Percentiles rank a stretch among this genome's conserved stretches.
Conservation (phyloP, 805 yeast species). For the Pichia californica region DNA sequence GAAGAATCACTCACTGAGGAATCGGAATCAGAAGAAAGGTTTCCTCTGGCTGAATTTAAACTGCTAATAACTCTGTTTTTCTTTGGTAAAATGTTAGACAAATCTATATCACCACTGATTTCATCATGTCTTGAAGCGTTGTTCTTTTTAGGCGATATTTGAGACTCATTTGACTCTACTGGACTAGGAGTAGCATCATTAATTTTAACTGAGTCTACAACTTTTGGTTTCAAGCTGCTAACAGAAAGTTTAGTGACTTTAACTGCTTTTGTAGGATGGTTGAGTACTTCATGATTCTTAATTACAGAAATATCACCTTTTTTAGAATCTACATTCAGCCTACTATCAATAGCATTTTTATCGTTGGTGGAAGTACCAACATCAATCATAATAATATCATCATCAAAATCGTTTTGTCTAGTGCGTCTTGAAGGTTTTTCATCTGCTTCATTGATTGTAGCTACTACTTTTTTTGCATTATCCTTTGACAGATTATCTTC, state of each 20-base stretch:
- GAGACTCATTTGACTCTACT: no score
- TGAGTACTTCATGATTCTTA: constrained; percentile 1
- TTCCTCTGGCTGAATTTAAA: no score
- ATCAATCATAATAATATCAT: not conserved
- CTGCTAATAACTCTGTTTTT: constrained; percentile 5
- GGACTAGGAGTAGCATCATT: not conserved
- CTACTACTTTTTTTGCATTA: constrained; percentile 2
- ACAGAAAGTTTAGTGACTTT: constrained; percentile 5
- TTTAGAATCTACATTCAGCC: no score
- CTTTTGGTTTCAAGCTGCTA: no score
- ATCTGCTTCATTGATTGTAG: no score
- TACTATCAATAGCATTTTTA: not conserved
- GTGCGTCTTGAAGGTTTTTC: not conserved
- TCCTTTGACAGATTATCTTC: constrained; percentile 3
- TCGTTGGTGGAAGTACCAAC: not conserved
- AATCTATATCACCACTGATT: constrained; percentile 21
- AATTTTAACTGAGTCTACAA: no score
- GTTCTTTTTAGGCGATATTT: not conserved
- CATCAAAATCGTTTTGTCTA: not conserved
- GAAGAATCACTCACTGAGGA: no score
- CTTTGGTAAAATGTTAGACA: constrained; percentile 18
- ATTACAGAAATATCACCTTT: not conserved
- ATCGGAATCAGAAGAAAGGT: no score
- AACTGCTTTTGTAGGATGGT: constrained; percentile 7
- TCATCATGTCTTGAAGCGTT: constrained; percentile 21